These are phyloP conservation scores for Mucor mucedo DNA, from an alignment of 371 early-diverging fungal genomes.

Conservation along the genomic window DNA sequence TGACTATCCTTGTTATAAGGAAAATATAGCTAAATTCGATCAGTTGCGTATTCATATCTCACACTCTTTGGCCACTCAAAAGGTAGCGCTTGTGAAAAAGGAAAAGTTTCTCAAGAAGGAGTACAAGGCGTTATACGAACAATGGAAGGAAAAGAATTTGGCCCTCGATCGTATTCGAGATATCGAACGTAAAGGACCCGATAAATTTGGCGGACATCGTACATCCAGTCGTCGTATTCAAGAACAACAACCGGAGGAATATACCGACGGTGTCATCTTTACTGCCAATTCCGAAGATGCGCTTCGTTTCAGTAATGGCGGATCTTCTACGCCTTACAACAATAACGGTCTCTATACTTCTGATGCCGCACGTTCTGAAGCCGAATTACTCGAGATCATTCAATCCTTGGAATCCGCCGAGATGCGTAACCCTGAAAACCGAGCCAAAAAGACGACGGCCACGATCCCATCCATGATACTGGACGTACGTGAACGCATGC, in stretches of 20 bases:
- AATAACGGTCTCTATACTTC: conserved; percentile 60
- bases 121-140: conserved; percentile 40
- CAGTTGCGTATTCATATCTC: conserved; percentile 35
- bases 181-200: conserved; percentile 43
- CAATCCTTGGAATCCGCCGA: conserved; percentile 78
- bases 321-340: conserved; percentile 39
- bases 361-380: conserved; percentile 85
- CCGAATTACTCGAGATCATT: conserved; percentile 79
- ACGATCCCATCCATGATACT: conserved; percentile 79
- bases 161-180: conserved; percentile 46
- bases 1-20: conserved; percentile 71
- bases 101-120: conserved; percentile 43
- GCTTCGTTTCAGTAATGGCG: conserved; percentile 45
- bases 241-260: conserved; percentile 52
- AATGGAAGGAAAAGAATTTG: conserved; percentile 49
- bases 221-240: conserved; percentile 41
- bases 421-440: conserved; percentile 77
- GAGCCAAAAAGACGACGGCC: conserved; percentile 79
- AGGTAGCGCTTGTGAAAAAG: conserved; percentile 34
- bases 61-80: conserved; percentile 23
- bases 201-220: conserved; percentile 34
- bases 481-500: conserved; percentile 63
- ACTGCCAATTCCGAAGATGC: conserved; percentile 48
- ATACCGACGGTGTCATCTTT: conserved; percentile 50
- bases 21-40: conserved; percentile 39